phyloP scores from a whole-genome alignment of 179 eudicot species.

The Beta corolliflora region DNA sequence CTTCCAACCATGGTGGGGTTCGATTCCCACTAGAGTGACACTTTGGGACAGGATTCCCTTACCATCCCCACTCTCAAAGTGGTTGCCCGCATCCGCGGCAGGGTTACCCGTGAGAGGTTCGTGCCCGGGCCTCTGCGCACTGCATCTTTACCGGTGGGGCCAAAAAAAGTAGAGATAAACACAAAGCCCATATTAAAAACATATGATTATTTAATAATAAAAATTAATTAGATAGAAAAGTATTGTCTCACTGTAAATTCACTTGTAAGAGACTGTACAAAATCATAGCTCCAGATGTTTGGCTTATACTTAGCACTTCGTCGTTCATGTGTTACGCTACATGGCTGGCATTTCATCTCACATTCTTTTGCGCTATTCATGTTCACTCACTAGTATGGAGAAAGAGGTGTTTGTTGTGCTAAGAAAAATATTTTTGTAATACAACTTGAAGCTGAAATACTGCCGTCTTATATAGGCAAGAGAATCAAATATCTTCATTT shows the following conservation, averaged over 20 bases:
- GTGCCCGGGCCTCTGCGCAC: no score
- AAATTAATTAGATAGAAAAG: background rate
- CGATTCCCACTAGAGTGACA: no score
- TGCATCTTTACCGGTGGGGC: no score
- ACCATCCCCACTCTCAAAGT: no score
- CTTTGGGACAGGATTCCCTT: no score
- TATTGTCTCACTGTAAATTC: constrained; percentile 11
- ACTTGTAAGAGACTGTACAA: constrained; percentile 27
- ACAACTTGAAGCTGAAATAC: background rate
- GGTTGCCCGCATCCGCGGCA: no score
- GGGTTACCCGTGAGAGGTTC: no score
- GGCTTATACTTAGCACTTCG: constrained; percentile 27
- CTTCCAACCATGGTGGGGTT: no score
- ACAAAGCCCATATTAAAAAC: background rate
- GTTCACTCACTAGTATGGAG: background rate
- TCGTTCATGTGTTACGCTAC: constrained; percentile 8
- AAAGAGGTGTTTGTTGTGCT: no score
- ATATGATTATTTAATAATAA: background rate
- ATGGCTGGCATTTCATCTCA: background rate
- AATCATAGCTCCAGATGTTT: constrained; percentile 28
- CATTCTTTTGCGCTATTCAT: background rate
- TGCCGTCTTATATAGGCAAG: background rate
- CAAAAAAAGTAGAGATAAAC: no score
- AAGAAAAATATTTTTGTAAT: background rate
- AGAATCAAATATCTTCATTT: background rate